Evolutionary conservation across 2,329 filamentous ascomycete genomes (phyloP).

Genomic region (Knoxdaviesia capensis): DNA sequence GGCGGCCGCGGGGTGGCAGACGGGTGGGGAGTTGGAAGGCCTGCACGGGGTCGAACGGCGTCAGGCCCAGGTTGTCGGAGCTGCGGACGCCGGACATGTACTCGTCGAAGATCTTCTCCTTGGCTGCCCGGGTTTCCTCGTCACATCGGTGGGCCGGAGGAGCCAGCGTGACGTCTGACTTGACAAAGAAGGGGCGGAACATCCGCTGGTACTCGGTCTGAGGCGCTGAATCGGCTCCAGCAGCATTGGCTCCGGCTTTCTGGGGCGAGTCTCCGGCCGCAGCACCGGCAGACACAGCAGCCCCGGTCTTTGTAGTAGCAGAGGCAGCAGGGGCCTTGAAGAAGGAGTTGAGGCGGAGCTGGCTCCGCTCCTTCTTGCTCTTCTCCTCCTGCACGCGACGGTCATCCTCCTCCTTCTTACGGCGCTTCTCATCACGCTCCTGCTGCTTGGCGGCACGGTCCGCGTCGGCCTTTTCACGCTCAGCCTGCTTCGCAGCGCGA

Average conservation of each 20-base stretch:
- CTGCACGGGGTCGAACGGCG: conserved; percentile 21
- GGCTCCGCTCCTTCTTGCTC: conserved; percentile 28
- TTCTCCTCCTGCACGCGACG: conserved; percentile 19
- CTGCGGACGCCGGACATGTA: conserved; percentile 26
- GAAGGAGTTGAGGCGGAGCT: conserved; percentile 24
- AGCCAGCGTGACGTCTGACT: conserved; percentile 53
- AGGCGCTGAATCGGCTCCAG: conserved; percentile 7
- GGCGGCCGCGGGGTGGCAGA: conserved; percentile 21
- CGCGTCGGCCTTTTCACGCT: conserved; percentile 20
- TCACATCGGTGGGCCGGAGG: conserved; percentile 36
- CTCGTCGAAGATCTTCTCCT: conserved; percentile 30
- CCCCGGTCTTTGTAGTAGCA: conserved; percentile 20
- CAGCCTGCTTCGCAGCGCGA: conserved; percentile 17
- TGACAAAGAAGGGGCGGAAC: conserved; percentile 69
- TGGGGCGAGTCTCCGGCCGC: conserved; percentile 2
- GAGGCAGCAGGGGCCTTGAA: conserved; percentile 18
- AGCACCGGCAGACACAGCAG: conserved; percentile 9
- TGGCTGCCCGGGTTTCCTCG: conserved; percentile 28
- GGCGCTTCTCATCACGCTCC: conserved; percentile 24
- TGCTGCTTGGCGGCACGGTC: conserved; percentile 18
- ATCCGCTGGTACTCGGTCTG: conserved; percentile 41
- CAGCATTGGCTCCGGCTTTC: conserved; percentile 11
- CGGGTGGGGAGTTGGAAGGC: conserved; percentile 23
- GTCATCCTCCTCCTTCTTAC: conserved; percentile 28
- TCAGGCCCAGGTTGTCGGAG: conserved; percentile 15